Evolutionary conservation across 2,329 filamentous ascomycete species (phyloP).

Genomic region (Fusarium hostae): DNA sequence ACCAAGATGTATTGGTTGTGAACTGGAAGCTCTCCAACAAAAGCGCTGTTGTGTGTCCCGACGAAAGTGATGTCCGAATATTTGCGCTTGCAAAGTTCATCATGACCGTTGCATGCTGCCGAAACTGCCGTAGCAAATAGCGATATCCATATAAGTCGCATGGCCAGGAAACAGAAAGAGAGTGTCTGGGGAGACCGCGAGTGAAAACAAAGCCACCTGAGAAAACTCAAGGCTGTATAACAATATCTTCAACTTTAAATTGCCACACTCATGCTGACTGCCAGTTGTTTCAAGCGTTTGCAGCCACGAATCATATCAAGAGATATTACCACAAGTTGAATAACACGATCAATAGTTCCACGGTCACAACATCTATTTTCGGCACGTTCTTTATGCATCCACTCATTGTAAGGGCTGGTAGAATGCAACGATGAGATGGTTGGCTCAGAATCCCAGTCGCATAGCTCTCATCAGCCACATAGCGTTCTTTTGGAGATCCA

Average conservation of each 20-base stretch:
- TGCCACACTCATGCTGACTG: neutral
- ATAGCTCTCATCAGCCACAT: neutral
- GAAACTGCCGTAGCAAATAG: conserved; percentile 30
- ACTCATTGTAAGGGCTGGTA: neutral
- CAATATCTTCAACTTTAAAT: neutral
- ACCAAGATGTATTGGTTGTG: conserved; percentile 72
- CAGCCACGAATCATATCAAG: conserved; percentile 4
- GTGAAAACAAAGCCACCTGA: neutral
- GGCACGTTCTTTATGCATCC: conserved; percentile 6
- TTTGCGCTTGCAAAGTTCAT: conserved; percentile 63
- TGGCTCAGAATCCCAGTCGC: conserved; percentile 11
- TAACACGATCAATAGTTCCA: neutral
- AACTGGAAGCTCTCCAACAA: conserved; percentile 64
- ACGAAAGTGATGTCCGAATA: conserved; percentile 72
- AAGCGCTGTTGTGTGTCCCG: conserved; percentile 74
- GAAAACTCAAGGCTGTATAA: neutral
- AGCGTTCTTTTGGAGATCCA: neutral
- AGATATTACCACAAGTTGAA: conserved; percentile 6
- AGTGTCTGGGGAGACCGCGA: neutral
- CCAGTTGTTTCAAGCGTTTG: conserved; percentile 15
- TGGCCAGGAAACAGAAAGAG: neutral
- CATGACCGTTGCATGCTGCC: conserved; percentile 66
- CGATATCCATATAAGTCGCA: conserved; percentile 31
- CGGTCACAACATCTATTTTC: neutral
- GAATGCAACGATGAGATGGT: conserved; percentile 6